Conservation (phyloP, 805 yeast species). For the Tanozyma kutaoensis region DNA sequence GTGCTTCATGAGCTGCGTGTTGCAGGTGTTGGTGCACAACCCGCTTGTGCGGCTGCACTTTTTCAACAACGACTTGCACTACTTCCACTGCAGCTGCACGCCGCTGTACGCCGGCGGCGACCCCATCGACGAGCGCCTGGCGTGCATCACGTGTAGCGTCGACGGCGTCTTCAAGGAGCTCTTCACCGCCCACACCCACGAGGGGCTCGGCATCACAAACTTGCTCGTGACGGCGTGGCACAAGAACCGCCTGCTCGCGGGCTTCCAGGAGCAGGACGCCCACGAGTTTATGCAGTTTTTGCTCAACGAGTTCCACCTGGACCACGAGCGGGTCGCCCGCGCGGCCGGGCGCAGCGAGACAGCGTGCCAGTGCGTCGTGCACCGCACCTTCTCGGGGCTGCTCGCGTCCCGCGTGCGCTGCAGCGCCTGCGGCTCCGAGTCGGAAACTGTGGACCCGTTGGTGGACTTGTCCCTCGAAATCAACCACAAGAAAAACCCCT, state of each 20-base stretch:
- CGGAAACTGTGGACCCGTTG: constrained; percentile 76
- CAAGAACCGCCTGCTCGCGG: constrained; percentile 74
- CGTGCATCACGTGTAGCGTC: constrained; percentile 77
- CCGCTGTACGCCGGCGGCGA: constrained; percentile 9
- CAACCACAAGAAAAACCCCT: constrained; percentile 10
- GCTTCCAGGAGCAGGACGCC: constrained; percentile 96
- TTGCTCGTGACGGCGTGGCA: constrained; percentile 81
- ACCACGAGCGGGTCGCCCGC: constrained; percentile 15
- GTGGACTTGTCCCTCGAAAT: constrained; percentile 82
- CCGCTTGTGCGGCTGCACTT: constrained; percentile 74
- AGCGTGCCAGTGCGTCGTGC: constrained; percentile 67
- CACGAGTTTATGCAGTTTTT: constrained; percentile 95
- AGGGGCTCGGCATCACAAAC: constrained; percentile 73
- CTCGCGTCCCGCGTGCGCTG: constrained; percentile 73
- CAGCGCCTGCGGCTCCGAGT: constrained; percentile 46
- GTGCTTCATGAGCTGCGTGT: constrained; percentile 89
- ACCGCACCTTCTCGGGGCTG: constrained; percentile 72
- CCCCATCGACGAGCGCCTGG: constrained; percentile 14
- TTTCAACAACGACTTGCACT: constrained; percentile 56
- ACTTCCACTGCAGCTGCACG: constrained; percentile 32
- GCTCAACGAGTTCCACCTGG: constrained; percentile 67
- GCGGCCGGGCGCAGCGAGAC: constrained; percentile 1
- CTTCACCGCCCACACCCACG: constrained; percentile 45
- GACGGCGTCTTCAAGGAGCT: constrained; percentile 68
- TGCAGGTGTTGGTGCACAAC: constrained; percentile 83